phyloP scores from a whole-genome alignment of 768 basidiomycete species.

The Rossbeevera mucosa region DNA sequence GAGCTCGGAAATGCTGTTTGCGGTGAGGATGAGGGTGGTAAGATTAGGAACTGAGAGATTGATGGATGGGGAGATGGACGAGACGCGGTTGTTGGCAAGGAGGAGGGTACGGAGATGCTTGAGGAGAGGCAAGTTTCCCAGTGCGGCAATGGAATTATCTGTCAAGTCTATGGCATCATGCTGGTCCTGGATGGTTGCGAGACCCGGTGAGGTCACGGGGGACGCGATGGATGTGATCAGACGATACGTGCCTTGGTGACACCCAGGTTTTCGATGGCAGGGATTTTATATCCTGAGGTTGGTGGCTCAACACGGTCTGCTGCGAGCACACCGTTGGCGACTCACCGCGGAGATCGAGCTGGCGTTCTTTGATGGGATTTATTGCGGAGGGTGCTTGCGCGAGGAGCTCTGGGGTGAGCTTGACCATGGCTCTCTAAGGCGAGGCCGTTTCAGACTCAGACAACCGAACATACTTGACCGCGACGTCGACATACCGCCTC shows the following conservation, averaged over 20 bases:
- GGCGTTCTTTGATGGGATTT: slow-evolving; percentile 83
- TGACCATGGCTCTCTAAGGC: slow-evolving; percentile 48
- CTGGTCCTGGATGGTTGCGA: slow-evolving; percentile 58
- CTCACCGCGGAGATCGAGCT: slow-evolving; percentile 86
- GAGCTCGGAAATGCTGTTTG: slow-evolving; percentile 74
- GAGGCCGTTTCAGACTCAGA: slow-evolving; percentile 35
- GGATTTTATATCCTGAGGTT: slow-evolving; percentile 91
- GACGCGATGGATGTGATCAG: slow-evolving; percentile 12
- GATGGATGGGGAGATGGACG: slow-evolving; percentile 76
- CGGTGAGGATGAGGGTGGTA: slow-evolving; percentile 75
- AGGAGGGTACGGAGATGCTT: slow-evolving; percentile 80
- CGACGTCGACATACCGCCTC: slow-evolving; percentile 11
- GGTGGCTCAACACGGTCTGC: slow-evolving; percentile 15
- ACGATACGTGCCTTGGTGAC: slow-evolving; percentile 67
- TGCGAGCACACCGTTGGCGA: slow-evolving; percentile 11
- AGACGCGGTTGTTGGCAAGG: slow-evolving; percentile 86
- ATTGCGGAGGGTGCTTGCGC: slow-evolving; percentile 74
- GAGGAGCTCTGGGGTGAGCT: slow-evolving; percentile 91
- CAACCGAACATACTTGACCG: slow-evolving; percentile 6
- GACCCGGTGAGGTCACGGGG: slow-evolving; percentile 15
- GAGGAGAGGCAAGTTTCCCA: slow-evolving; percentile 84
- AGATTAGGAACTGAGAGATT: slow-evolving; percentile 83
- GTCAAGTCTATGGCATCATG: slow-evolving; percentile 93
- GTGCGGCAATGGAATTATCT: slow-evolving; percentile 78
- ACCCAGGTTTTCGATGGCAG: slow-evolving; percentile 94